Conservation (phyloP, 345 rosid genomes). For the Ceriops decandra region DNA sequence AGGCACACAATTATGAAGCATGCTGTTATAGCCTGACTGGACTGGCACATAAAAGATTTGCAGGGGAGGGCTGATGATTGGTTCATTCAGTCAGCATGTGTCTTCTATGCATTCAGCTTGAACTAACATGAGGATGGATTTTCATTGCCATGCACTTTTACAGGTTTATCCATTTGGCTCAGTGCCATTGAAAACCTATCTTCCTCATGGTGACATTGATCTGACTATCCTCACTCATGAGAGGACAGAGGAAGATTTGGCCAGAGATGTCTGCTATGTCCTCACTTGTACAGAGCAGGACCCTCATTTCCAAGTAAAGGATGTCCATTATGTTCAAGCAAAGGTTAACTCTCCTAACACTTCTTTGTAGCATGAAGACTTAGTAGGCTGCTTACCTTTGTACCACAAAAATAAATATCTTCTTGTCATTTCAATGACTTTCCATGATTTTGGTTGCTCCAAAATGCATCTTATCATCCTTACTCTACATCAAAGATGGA, state of each 20-base stretch:
- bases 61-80: not conserved
- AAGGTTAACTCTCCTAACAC: constrained; percentile 25
- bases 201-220: constrained; percentile 38
- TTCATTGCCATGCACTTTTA: constrained; percentile 4
- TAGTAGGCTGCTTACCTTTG: not conserved
- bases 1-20: not conserved
- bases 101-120: not conserved
- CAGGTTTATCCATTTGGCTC: constrained; percentile 32
- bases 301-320: constrained; percentile 19
- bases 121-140: constrained; percentile 11
- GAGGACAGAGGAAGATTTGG: constrained; percentile 28
- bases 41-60: not conserved
- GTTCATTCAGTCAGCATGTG: constrained; percentile 10
- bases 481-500: not conserved
- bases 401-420: not conserved
- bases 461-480: not conserved
- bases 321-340: constrained; percentile 26
- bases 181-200: constrained; percentile 32
- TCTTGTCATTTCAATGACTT: constrained; percentile 8
- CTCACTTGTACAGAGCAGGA: constrained; percentile 18
- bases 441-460: not conserved
- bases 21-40: constrained; percentile 7
- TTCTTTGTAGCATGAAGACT: constrained; percentile 9
- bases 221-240: constrained; percentile 17
- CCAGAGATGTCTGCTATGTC: constrained; percentile 17